Evolutionary conservation across 495 filamentous ascomycete species (phyloP).

Genomic region (Annulohypoxylon moriforme): DNA sequence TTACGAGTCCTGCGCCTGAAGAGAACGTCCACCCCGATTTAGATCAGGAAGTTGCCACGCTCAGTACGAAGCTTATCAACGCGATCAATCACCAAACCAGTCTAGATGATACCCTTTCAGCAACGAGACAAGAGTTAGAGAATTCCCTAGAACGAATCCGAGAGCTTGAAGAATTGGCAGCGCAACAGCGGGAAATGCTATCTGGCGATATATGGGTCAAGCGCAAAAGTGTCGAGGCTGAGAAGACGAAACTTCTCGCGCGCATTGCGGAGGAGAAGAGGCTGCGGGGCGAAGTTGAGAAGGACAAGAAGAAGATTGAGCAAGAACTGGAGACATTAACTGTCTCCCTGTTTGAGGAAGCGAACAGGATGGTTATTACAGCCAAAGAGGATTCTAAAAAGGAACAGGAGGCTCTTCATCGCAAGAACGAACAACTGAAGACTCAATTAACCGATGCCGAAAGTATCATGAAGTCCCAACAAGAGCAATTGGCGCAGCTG

Average conservation of each 20-base stretch:
- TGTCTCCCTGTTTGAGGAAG: slow-evolving; percentile 91
- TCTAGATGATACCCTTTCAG: slow-evolving; percentile 87
- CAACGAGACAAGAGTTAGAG: slow-evolving; percentile 85
- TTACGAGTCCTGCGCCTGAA: slow-evolving; percentile 49
- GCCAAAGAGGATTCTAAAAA: slow-evolving; percentile 70
- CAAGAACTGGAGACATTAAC: slow-evolving; percentile 91
- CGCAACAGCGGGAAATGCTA: slow-evolving; percentile 64
- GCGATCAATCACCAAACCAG: slow-evolving; percentile 97
- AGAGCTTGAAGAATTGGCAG: slow-evolving; percentile 69
- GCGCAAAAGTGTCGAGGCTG: slow-evolving; percentile 58
- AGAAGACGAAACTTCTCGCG: slow-evolving; percentile 54
- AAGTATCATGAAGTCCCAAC: slow-evolving; percentile 84
- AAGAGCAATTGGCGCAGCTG: slow-evolving; percentile 91
- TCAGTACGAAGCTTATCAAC: slow-evolving; percentile 95
- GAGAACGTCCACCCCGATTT: slow-evolving; percentile 74
- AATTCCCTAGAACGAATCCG: slow-evolving; percentile 73
- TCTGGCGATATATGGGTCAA: slow-evolving; percentile 78
- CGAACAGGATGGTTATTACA: slow-evolving; percentile 94
- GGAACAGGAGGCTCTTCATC: slow-evolving; percentile 78
- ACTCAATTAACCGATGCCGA: slow-evolving; percentile 86
- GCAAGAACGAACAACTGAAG: slow-evolving; percentile 82
- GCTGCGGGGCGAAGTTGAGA: slow-evolving; percentile 73
- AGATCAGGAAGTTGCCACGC: slow-evolving; percentile 85
- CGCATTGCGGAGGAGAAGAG: slow-evolving; percentile 72
- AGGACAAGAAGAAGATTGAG: slow-evolving; percentile 74